Evolutionary conservation across 2,329 filamentous ascomycete genomes (phyloP).

Genomic region (Hymenoscyphus linearis): DNA sequence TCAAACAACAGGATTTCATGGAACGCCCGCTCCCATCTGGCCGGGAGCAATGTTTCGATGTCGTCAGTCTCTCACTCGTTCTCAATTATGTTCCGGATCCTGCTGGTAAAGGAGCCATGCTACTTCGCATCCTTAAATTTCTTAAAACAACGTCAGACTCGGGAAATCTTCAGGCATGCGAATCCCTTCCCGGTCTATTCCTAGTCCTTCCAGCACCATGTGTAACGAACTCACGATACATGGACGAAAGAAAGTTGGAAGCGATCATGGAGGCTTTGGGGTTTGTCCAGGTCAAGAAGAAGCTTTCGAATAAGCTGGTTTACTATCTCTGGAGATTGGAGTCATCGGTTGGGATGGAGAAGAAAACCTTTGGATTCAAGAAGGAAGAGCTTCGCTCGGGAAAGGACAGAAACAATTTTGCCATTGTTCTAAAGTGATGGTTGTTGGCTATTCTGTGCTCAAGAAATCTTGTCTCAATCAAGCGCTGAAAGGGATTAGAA

Average conservation of each 20-base stretch:
- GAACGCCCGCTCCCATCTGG: conserved; percentile 65
- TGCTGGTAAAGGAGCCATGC: conserved; percentile 73
- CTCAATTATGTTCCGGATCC: conserved; percentile 89
- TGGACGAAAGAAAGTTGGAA: conserved; percentile 63
- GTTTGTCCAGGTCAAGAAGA: conserved; percentile 60
- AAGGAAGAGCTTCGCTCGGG: conserved; percentile 79
- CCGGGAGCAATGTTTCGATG: conserved; percentile 67
- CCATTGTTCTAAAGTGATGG: conserved; percentile 57
- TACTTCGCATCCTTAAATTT: conserved; percentile 69
- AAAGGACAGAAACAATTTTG: conserved; percentile 80
- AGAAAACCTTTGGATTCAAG: conserved; percentile 41
- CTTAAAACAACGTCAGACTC: conserved; percentile 40
- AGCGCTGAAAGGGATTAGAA: conserved; percentile 15
- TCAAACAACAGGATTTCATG: conserved; percentile 93
- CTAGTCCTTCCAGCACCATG: conserved; percentile 86
- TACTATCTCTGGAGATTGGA: conserved; percentile 76
- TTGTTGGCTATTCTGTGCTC: background rate
- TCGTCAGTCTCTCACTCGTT: conserved; percentile 87
- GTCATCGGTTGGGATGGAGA: conserved; percentile 7
- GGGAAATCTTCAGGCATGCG: conserved; percentile 21
- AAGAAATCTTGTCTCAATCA: conserved; percentile 8
- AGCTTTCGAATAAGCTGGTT: conserved; percentile 75
- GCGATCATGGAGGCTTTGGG: conserved; percentile 74
- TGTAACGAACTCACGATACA: conserved; percentile 83
- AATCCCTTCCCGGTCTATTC: conserved; percentile 67